A percentile compares a stretch with the other conserved stretches of the same genome.
These are phyloP conservation scores for Maudiozyma pseudohumilis DNA, from an alignment of 805 yeast genomes.

Conservation along the genomic window DNA sequence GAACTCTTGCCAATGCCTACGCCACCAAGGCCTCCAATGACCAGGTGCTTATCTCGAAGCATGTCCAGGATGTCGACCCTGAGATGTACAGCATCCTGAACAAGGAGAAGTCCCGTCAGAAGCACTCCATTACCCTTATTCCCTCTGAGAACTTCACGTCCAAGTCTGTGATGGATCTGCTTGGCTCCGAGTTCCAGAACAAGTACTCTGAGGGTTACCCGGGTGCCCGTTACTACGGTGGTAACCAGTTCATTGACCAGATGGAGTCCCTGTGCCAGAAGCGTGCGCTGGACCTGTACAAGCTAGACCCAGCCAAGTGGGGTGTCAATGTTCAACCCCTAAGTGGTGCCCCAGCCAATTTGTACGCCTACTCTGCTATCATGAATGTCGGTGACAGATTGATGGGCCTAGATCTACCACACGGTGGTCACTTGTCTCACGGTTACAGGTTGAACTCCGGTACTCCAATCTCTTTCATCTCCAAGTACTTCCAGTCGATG, in stretches of 20 bases:
- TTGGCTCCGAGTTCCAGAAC: slow-evolving; percentile 95
- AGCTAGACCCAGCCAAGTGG: slow-evolving; percentile 72
- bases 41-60: slow-evolving; percentile 44
- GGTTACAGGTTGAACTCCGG: slow-evolving; percentile 84
- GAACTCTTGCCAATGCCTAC: neutral
- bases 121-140: slow-evolving; percentile 81
- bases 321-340: slow-evolving; percentile 95
- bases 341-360: slow-evolving; percentile 94
- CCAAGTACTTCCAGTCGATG: slow-evolving; percentile 95
- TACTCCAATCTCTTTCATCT: slow-evolving; percentile 81
- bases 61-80: slow-evolving; percentile 65
- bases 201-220: slow-evolving; percentile 98
- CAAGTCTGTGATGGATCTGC: slow-evolving; percentile 83
- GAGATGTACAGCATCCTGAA: slow-evolving; percentile 73
- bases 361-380: slow-evolving; percentile 83
- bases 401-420: slow-evolving; percentile 97
- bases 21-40: slow-evolving; percentile 4
- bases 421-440: slow-evolving; percentile 96
- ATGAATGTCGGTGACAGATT: slow-evolving; percentile 84
- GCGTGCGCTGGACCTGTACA: slow-evolving; percentile 81
- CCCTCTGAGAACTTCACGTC: slow-evolving; percentile 97
- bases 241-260: slow-evolving; percentile 88
- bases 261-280: slow-evolving; percentile 84
- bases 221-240: slow-evolving; percentile 96
- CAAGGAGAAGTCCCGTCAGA: slow-evolving; percentile 76